Conservation (phyloP, 163 green algal genomes). For the Coccomyxa subellipsoidea region DNA sequence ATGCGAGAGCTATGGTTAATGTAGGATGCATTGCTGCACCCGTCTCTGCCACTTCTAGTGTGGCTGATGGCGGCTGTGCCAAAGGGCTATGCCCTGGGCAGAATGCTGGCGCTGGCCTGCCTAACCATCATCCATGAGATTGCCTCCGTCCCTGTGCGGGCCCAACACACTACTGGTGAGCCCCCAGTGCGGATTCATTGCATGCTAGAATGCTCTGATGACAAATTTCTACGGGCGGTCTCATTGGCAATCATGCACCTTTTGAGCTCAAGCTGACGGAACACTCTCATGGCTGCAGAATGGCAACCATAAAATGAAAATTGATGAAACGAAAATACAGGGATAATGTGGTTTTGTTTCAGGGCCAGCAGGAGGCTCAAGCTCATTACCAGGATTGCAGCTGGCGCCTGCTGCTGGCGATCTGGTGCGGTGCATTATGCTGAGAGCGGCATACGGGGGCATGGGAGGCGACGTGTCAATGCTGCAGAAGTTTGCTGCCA, state of each 20-base stretch:
- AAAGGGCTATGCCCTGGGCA: conserved; percentile 48
- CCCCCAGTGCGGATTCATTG: no score
- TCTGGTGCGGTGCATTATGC: conserved; percentile 21
- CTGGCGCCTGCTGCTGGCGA: background rate
- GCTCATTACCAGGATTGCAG: background rate
- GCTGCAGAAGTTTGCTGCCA: conserved; percentile 32
- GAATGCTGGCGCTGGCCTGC: conserved; percentile 24
- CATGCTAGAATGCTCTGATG: no score
- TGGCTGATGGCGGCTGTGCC: conserved; percentile 53
- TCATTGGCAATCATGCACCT: no score
- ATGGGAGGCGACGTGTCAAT: conserved; percentile 55
- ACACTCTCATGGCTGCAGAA: no score
- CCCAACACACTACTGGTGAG: conserved; percentile 15
- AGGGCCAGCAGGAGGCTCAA: background rate
- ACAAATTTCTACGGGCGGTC: no score
- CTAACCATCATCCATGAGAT: conserved; percentile 47
- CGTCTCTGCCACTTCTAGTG: conserved; percentile 51
- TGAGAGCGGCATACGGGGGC: conserved; percentile 54
- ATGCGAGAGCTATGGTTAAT: no score
- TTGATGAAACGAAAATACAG: no score
- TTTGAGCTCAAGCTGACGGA: no score
- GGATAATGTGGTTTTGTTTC: background rate
- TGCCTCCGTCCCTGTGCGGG: conserved; percentile 32
- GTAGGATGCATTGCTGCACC: conserved; percentile 56
- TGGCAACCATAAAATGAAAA: no score